Base-by-base conservation (phyloP, 441 rosid species). In the Aleurites moluccanus region DNA sequence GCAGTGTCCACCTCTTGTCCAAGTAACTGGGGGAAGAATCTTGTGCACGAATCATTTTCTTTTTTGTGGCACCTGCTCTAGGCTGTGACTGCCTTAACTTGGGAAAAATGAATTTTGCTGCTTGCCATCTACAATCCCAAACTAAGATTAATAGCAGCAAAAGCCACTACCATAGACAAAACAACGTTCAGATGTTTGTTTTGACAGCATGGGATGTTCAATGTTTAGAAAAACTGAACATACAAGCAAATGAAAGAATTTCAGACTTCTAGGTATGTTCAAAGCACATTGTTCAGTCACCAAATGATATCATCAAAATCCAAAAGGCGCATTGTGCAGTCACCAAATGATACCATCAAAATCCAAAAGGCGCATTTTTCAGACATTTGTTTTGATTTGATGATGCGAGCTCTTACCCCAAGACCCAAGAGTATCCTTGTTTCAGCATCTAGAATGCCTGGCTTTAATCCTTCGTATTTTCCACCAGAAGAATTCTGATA, bases 391-490 rank as follows among this genome's bases (percentile, higher is more conserved):
- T 66, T n/a, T 21, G 6, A 16, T 61, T 25, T 44, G 28, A 35
- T 70, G 38, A 21, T 33, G 50, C n/a, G 50, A 44, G 61, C 40
- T 45, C 81, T 82, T 91, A 96, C 99, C 96, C 91, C 90, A 71
- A 92, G 86, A 82, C 95, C 95, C 78, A 96, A 88, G 75, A 90
- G 86, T 79, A 80, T 76, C 62, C 91, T 86, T 66, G 99, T 94
- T 82, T 92, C 98, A 66, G 92, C 75, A 81, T 79, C 88, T 77
- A 96, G 93, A 81, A 81, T 78, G 75, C 98, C 99, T 14, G 99
- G 98, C 86, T 87, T 92, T 79, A 96, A 83, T 44, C 92, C 98
- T 67, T 89, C 96, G 74, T 88, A 96, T 75, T 92, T 96, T 76
- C 99, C 97, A 76, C 85, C 84, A 64, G 86, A 81, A 72, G 89